Conservation (phyloP, 345 rosid genomes). For the Citrus medica region DNA sequence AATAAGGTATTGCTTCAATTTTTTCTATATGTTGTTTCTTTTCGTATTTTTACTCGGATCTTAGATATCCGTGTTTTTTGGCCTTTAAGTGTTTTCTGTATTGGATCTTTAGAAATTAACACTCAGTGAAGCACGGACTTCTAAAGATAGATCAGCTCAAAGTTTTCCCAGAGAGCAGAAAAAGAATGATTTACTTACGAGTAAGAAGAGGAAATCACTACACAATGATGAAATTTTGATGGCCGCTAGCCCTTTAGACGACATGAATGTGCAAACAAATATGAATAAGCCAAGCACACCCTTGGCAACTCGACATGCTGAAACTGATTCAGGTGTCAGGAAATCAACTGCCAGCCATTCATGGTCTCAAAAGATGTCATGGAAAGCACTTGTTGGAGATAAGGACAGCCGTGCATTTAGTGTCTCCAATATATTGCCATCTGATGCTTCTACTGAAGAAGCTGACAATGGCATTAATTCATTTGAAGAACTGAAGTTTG, state of each 20-base stretch:
- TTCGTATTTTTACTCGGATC: not conserved
- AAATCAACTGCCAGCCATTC: slow-evolving; percentile 25
- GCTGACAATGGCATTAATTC: slow-evolving; percentile 23
- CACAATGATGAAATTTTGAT: slow-evolving; percentile 21
- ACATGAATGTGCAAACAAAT: slow-evolving; percentile 18
- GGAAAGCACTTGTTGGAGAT: slow-evolving; percentile 65
- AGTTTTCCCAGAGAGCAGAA: slow-evolving; percentile 20
- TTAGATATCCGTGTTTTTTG: not conserved
- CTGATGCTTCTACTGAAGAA: slow-evolving; percentile 24
- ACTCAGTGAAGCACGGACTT: slow-evolving; percentile 20
- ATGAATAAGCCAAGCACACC: slow-evolving; percentile 1
- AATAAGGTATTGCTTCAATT: slow-evolving; percentile 21
- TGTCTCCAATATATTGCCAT: slow-evolving; percentile 39
- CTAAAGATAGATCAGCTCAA: slow-evolving; percentile 18
- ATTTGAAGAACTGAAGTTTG: slow-evolving; percentile 24
- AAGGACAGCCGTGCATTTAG: slow-evolving; percentile 35
- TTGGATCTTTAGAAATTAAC: slow-evolving; percentile 36
- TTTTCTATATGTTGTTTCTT: not conserved
- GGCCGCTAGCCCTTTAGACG: slow-evolving; percentile 22
- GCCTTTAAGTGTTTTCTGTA: not conserved
- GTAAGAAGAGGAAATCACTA: slow-evolving; percentile 31
- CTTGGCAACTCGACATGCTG: slow-evolving; percentile 15
- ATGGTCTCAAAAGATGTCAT: slow-evolving; percentile 76
- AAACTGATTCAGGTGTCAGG: slow-evolving; percentile 21
- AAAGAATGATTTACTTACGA: slow-evolving; percentile 23